Base-by-base conservation (phyloP, 2,329 filamentous ascomycete genomes). In the Didymella pinodella region DNA sequence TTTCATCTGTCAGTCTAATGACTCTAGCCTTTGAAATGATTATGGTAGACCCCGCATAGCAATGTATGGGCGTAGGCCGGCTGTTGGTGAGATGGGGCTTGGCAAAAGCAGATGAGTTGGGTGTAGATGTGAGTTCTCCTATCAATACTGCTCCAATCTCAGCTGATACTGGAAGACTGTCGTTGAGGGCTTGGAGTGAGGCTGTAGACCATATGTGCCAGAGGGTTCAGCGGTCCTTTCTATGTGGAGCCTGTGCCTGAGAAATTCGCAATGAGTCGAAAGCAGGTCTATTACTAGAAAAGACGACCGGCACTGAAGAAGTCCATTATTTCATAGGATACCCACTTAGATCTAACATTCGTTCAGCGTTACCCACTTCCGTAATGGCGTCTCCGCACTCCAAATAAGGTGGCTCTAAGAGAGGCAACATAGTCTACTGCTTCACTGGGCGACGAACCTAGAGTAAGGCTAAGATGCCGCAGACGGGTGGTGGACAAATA, bases 181-280 rank as follows among this genome's bases (percentile, higher is more conserved):
- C 22, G 59, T 62, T 7, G 49, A 59, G 54, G 31, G 55, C 16
- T 59, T 55, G 14, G 53, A 64, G 10, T 41, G 44, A 18, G 53
- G 52, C 45, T 38, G 47, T 25, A 50, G 20, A 26, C 36, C 57
- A 16, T 64, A 59, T 20, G 44, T 31, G 36, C 61, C 58, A 20
- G 54, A 59, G 25, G 52, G 2, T 62, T 62, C 29, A 47, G 55
- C 12, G 55, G 52, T 7, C 20, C 40, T 25, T 38, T 31, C 25
- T 51, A 34, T 28, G 38, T 54, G 8, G 48, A 52, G 14, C 50
- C 62, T 32, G 53, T 59, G 20, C 53, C 53, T 3, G 47, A 55
- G 26, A 57, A 52, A 31, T 62, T 57, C 48, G 55, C 62, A 8
- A 20, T 22, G 7, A 48, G 61, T 10, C 58, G 55, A 51, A 64